Percentiles rank a stretch among this genome's conserved stretches.
These are phyloP conservation scores for Byssothecium circinans DNA, from an alignment of 2,329 filamentous ascomycete genomes.

Conservation along the genomic window DNA sequence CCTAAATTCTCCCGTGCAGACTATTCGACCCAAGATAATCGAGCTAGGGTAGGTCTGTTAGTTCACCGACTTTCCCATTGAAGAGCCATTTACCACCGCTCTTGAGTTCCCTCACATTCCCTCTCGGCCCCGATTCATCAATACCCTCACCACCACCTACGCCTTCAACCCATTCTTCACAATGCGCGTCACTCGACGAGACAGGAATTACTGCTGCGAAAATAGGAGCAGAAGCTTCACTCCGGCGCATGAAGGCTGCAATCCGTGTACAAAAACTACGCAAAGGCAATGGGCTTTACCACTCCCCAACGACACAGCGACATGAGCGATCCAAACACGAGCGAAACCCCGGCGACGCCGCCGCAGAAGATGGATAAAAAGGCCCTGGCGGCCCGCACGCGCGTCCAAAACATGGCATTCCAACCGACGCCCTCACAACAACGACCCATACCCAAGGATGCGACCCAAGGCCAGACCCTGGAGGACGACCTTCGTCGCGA, in stretches of 20 bases:
- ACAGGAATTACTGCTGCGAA: not conserved
- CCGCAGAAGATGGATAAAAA: not conserved
- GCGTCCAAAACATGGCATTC: not conserved
- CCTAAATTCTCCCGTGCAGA: no score
- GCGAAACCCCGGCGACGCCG: not conserved
- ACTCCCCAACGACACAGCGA: not conserved
- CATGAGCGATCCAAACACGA: not conserved
- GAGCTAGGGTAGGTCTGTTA: no score
- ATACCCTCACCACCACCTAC: no score
- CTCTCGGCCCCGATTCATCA: no score
- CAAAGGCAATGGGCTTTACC: not conserved
- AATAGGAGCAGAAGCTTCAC: not conserved
- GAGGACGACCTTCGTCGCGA: not conserved
- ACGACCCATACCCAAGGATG: not conserved
- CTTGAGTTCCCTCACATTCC: no score
- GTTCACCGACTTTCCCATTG: no score
- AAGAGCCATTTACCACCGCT: no score
- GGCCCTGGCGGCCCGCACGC: not conserved
- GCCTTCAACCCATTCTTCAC: not conserved
- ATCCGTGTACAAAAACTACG: not conserved
- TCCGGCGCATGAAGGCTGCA: not conserved
- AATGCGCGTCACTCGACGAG: not conserved
- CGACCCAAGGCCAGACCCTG: no score
- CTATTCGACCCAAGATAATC: no score
- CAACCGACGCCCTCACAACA: not conserved